These are phyloP conservation scores for Fusarium nodosum DNA, from an alignment of 2,329 filamentous ascomycete species.

Conservation along the genomic window DNA sequence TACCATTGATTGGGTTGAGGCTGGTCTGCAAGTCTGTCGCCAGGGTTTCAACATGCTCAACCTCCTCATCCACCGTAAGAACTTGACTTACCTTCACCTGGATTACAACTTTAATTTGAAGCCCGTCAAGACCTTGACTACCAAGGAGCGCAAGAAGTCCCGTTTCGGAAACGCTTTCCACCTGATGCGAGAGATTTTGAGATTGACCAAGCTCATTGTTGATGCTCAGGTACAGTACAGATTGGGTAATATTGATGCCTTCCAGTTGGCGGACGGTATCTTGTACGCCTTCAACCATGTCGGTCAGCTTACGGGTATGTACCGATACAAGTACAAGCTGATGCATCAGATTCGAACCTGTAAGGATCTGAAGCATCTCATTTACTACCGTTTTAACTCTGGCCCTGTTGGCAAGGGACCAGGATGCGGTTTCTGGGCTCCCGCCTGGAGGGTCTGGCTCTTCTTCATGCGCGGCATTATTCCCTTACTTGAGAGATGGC, in stretches of 20 bases:
- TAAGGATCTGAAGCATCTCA: conserved; percentile 98
- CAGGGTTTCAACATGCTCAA: conserved; percentile 99
- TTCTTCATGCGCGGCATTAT: conserved; percentile 99
- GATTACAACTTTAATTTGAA: conserved; percentile 99
- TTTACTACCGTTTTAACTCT: conserved; percentile 99
- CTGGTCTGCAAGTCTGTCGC: conserved; percentile 95
- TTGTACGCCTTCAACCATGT: conserved; percentile 99
- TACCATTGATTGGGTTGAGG: conserved; percentile 99
- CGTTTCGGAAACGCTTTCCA: conserved; percentile 99
- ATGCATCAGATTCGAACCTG: conserved; percentile 99
- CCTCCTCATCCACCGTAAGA: conserved; percentile 96
- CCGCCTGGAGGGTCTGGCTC: conserved; percentile 98
- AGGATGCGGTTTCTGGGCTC: conserved; percentile 98
- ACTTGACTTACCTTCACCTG: conserved; percentile 96
- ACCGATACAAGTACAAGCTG: conserved; percentile 99
- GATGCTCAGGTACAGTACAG: conserved; percentile 99
- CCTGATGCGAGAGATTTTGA: conserved; percentile 96
- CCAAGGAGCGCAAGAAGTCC: conserved; percentile 99
- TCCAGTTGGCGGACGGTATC: conserved; percentile 97
- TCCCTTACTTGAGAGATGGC: conserved; percentile 94
- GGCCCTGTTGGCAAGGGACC: conserved; percentile 97
- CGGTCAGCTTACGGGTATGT: conserved; percentile 98
- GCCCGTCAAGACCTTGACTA: conserved; percentile 97
- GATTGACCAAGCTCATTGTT: conserved; percentile 96
- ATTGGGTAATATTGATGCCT: conserved; percentile 97